phyloP scores from a whole-genome alignment of 148 eudicot genomes.

The Rhododendron vialii region DNA sequence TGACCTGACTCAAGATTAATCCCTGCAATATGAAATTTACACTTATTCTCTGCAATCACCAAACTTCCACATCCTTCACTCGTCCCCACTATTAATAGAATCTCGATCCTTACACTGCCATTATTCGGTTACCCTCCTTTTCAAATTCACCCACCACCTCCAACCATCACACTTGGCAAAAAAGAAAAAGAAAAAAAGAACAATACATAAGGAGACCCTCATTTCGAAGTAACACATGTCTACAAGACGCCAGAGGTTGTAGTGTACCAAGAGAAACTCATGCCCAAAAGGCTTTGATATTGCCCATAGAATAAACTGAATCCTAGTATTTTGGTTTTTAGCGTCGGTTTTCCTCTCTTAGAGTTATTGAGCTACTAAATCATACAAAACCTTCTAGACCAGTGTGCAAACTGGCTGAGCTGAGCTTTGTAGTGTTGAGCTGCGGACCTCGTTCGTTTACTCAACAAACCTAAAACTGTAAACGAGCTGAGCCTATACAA shows the following conservation, averaged over 20 bases:
- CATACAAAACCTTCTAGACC: background rate
- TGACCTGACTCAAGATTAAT: background rate
- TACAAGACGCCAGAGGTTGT: background rate
- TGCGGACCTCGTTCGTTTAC: background rate
- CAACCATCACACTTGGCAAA: background rate
- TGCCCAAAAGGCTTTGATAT: background rate
- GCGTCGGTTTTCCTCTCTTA: background rate
- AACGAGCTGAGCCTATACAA: background rate
- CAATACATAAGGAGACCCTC: background rate
- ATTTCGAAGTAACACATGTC: background rate
- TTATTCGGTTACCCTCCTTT: background rate
- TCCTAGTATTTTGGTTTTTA: background rate
- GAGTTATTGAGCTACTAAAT: background rate
- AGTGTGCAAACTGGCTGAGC: background rate
- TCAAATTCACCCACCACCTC: background rate
- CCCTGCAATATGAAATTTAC: background rate
- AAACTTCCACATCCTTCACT: background rate
- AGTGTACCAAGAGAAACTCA: background rate
- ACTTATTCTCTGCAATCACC: background rate
- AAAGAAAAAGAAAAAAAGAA: background rate
- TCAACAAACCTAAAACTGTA: background rate
- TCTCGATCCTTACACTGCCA: background rate
- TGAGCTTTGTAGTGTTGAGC: background rate
- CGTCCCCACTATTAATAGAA: background rate
- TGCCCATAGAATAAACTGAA: background rate